Percentiles rank a stretch among this genome's conserved stretches.
phyloP scores from a whole-genome alignment of 208 protist species.

The Trypanosoma rangeli region DNA sequence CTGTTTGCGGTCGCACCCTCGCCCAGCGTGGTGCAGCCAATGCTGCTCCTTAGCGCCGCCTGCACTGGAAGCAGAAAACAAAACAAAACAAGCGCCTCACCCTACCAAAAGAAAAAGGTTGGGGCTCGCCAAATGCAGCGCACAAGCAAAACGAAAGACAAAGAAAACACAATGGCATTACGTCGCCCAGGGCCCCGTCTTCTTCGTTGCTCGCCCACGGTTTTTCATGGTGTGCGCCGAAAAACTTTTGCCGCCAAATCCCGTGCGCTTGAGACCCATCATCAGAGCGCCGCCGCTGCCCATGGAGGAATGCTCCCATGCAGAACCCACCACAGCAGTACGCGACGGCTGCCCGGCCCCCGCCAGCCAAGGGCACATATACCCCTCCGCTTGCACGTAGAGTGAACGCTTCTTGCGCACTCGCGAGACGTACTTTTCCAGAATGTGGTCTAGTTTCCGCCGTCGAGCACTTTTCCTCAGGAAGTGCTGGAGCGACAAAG shows the following conservation, averaged over 20 bases:
- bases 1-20: background rate
- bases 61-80: background rate
- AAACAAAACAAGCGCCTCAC: too few relatives aligned
- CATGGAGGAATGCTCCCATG: conserved; percentile 17
- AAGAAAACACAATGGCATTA: conserved; percentile 22
- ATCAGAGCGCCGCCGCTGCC: conserved; percentile 51
- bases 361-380: conserved; percentile 88
- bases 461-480: conserved; percentile 42
- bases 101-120: conserved; percentile 5
- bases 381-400: conserved; percentile 86
- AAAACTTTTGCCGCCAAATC: conserved; percentile 87
- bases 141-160: background rate
- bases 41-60: too few relatives aligned
- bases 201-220: conserved; percentile 74
- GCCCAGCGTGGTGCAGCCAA: background rate
- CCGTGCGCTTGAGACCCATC: conserved; percentile 62
- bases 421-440: conserved; percentile 71
- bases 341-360: conserved; percentile 33
- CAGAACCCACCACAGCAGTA: conserved; percentile 43
- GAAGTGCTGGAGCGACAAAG: conserved; percentile 3
- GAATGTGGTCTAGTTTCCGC: conserved; percentile 45
- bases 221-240: conserved; percentile 76
- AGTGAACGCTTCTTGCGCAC: conserved; percentile 73
- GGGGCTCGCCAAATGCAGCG: background rate
- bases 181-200: conserved; percentile 82